These are phyloP conservation scores for Halocafeteria seosinensis DNA, from an alignment of 108 stramenopile genomes.

Conservation along the genomic window DNA sequence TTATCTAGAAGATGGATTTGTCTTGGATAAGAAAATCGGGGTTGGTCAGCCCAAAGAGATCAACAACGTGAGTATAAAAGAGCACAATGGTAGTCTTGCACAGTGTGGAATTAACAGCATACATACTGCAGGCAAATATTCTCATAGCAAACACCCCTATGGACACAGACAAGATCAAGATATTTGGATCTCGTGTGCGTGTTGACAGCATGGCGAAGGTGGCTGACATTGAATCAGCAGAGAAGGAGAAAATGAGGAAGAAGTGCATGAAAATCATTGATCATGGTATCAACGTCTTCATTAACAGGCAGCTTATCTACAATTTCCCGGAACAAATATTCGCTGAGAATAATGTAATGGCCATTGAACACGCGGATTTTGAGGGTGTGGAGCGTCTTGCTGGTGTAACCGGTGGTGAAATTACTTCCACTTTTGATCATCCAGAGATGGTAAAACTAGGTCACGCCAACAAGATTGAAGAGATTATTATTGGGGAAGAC, in stretches of 20 bases:
- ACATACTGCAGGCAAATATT: conserved; percentile 93
- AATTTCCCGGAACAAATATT: conserved; percentile 92
- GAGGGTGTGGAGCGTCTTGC: conserved; percentile 93
- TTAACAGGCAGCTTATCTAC: conserved; percentile 98
- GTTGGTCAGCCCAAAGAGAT: conserved; percentile 82
- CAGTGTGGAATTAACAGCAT: conserved; percentile 67
- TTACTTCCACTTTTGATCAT: conserved; percentile 87
- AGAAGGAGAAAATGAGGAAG: conserved; percentile 86
- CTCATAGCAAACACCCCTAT: conserved; percentile 92
- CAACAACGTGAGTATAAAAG: too few relatives aligned
- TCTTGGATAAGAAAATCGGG: conserved; percentile 83
- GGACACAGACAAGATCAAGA: conserved; percentile 99
- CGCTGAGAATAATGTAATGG: conserved; percentile 81
- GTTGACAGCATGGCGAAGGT: conserved; percentile 86
- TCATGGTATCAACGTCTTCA: conserved; percentile 92
- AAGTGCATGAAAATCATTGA: conserved; percentile 90
- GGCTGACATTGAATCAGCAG: conserved; percentile 95
- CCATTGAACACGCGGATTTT: conserved; percentile 99
- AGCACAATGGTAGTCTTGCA: conserved; percentile 83
- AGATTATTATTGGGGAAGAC: conserved; percentile 95
- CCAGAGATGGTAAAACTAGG: conserved; percentile 83
- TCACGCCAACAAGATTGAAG: conserved; percentile 53
- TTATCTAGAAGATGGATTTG: conserved; percentile 90
- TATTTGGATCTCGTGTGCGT: conserved; percentile 90
- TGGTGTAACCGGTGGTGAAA: conserved; percentile 84